Percentiles rank a stretch among this genome's conserved stretches.
phyloP scores from a whole-genome alignment of 495 filamentous ascomycete species.

The Aspergillus wentii region DNA sequence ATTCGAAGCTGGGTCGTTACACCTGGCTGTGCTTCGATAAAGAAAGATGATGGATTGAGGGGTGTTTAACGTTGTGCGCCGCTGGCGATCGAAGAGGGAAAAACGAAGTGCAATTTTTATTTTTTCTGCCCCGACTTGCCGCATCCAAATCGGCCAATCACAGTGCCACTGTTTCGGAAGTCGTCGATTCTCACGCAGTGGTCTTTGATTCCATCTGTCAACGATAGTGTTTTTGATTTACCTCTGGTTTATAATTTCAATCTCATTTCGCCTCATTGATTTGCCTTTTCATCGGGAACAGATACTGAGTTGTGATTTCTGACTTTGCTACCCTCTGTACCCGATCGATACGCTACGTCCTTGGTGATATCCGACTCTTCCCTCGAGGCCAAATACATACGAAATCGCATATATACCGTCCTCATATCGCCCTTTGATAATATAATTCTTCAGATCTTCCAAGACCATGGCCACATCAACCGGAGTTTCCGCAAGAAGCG shows the following conservation, averaged over 20 bases:
- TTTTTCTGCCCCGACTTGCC: conserved; percentile 32
- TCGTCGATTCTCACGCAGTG: conserved; percentile 11
- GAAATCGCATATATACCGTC: too few species aligned
- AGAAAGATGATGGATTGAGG: conserved; percentile 10
- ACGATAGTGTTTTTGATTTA: too few species aligned
- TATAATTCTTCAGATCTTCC: conserved; percentile 4
- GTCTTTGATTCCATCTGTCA: background rate
- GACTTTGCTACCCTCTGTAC: too few species aligned
- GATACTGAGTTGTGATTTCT: too few species aligned
- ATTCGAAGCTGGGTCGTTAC: conserved; percentile 6
- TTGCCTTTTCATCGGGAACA: too few species aligned
- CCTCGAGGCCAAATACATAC: too few species aligned
- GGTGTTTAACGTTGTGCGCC: conserved; percentile 14
- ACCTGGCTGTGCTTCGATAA: conserved; percentile 2
- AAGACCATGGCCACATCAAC: background rate
- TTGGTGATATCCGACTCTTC: too few species aligned
- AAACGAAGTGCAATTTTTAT: conserved; percentile 18
- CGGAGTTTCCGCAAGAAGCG: conserved; percentile 58
- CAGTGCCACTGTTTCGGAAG: conserved; percentile 19
- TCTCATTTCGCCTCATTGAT: too few species aligned
- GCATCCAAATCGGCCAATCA: conserved; percentile 27
- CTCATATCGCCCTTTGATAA: too few species aligned
- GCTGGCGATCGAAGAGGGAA: conserved; percentile 10
- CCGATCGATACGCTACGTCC: too few species aligned
- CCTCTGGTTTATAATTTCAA: too few species aligned